phyloP scores from a whole-genome alignment of 257 asterid genomes.

The Solanum ossicruentum region DNA sequence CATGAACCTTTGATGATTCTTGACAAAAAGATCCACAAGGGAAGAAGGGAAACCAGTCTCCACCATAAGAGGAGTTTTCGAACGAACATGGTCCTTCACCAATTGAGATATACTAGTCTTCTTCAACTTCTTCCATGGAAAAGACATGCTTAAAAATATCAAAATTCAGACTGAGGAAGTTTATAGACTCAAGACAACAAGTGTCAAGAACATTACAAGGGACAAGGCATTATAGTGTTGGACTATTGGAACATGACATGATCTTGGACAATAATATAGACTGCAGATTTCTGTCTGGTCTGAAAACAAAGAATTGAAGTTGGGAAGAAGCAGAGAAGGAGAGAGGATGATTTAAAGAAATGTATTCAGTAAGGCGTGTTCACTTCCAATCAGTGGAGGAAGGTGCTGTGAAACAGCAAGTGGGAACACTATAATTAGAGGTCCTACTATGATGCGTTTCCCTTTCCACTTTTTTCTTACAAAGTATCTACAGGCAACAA shows the following conservation, averaged over 20 bases:
- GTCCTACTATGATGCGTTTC: background rate
- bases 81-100: slow-evolving; percentile 54
- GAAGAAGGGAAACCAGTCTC: slow-evolving; percentile 82
- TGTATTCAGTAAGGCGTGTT: background rate
- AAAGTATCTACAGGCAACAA: background rate
- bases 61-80: slow-evolving; percentile 53
- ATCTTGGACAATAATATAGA: background rate
- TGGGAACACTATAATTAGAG: background rate
- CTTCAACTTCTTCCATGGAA: slow-evolving; percentile 61
- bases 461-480: background rate
- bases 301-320: background rate
- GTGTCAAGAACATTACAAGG: background rate
- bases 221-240: background rate
- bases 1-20: slow-evolving; percentile 49
- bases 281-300: background rate
- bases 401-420: background rate
- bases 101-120: slow-evolving; percentile 33
- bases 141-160: slow-evolving; percentile 24
- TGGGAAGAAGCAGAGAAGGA: background rate
- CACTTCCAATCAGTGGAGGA: background rate
- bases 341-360: background rate
- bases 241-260: background rate
- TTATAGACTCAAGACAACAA: background rate
- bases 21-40: slow-evolving; percentile 63
- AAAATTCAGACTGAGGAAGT: background rate